Evolutionary conservation across 2,329 filamentous ascomycete species (phyloP), one percentile per base, ranked within the genome.

Genomic region (Colletotrichum lupini): DNA sequence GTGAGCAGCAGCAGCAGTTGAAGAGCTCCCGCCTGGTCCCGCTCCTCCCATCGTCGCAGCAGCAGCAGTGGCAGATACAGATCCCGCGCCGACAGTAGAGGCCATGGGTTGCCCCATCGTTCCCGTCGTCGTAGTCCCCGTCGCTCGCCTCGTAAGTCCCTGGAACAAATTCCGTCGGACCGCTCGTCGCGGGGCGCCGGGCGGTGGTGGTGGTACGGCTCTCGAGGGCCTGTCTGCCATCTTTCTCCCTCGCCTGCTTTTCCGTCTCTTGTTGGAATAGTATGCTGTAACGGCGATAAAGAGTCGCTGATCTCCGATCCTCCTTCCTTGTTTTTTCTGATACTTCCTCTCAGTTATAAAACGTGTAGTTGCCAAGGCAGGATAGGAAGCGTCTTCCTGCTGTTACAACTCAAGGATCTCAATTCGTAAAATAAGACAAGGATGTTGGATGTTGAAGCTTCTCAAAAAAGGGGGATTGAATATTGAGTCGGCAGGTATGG

Each of bases 111-210:
- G 57, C 19, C 58, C 58, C 8, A 56, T 62, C 49, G 79, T 77
- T 19, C 84, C 84, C 3, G 89, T 88, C 19, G 89, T 19, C 5
- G 60, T 62, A 46, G 79, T 77, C 19, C 84, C 84, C 4, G 89
- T 88, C n/a, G 89, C 87, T 30, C 89, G 87, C 42, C 89, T 86
- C 62, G 87, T 89, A 69, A 91, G 85, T 81, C 85, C 86, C 78
- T 90, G 89, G 81, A 92, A 91, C 67, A 91, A 85, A 81, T 91
- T 91, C 73, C 87, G 84, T 24, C 87, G 87, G 46, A 88, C 84
- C 59, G 53, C 58, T 16, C 68, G 68, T 55, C 67, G 68, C 16
- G 71, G 75, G 14, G 71, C 66, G 64, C 58, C 67, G n/a, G 73
- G 69, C 12, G 71, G 55, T 5, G 26, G 3, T 26, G 71, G 55